Percentiles rank a stretch among this genome's conserved stretches.
Evolutionary conservation across 306 rosid species (phyloP).

Genomic region (Trichosanthes cucumerina): DNA sequence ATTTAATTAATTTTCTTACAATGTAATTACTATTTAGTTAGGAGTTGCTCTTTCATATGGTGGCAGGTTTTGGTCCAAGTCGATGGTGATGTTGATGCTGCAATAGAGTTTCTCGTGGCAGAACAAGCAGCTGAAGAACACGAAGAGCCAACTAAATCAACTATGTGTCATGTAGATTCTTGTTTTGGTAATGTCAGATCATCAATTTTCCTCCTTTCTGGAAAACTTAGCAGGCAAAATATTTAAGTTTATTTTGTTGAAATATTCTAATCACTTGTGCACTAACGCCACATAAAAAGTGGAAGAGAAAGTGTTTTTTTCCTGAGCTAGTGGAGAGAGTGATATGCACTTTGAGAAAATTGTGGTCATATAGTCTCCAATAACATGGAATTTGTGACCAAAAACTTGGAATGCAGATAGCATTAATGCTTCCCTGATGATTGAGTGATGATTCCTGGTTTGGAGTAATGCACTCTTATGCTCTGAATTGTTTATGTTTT

Average conservation of each 20-base stretch:
- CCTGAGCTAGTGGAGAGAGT: not conserved
- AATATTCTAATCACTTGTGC: not conserved
- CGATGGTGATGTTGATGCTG: constrained; percentile 60
- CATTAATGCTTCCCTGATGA: not conserved
- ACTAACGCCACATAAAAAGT: not conserved
- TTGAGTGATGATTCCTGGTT: not conserved
- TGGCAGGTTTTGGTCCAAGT: constrained; percentile 53
- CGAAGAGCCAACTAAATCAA: constrained; percentile 30
- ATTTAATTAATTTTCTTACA: constrained; percentile 12
- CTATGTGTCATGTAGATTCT: constrained; percentile 24
- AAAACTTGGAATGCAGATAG: constrained; percentile 2
- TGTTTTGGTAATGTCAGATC: constrained; percentile 35
- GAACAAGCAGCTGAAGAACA: constrained; percentile 52
- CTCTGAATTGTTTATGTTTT: not conserved
- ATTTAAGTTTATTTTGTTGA: not conserved
- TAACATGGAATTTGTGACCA: not conserved
- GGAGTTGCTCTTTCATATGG: constrained; percentile 12
- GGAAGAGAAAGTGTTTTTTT: not conserved
- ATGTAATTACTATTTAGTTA: constrained; percentile 10
- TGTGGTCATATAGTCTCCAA: not conserved
- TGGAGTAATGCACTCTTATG: not conserved
- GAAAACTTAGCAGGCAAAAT: not conserved
- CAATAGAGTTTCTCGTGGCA: constrained; percentile 73
- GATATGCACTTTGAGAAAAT: not conserved
- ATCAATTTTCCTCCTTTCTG: constrained; percentile 16